These are phyloP conservation scores for Cordyceps militaris DNA, from an alignment of 2,329 filamentous ascomycete genomes.

Conservation along the genomic window DNA sequence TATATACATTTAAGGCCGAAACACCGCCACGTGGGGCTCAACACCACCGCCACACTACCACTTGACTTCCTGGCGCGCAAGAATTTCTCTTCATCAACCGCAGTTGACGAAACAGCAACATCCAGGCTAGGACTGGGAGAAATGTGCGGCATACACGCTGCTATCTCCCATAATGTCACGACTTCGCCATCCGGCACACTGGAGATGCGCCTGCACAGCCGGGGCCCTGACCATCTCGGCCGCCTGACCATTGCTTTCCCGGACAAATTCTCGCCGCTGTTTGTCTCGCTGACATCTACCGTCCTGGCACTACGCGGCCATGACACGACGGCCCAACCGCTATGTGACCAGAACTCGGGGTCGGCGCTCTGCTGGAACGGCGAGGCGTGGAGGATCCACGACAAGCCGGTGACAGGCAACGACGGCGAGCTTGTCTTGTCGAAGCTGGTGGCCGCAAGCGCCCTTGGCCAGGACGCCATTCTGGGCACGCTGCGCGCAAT, in stretches of 20 bases:
- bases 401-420: slow-evolving; percentile 58
- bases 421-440: slow-evolving; percentile 68
- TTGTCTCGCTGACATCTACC: slow-evolving; percentile 66
- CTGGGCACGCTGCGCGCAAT: slow-evolving; percentile 52
- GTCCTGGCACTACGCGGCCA: slow-evolving; percentile 85
- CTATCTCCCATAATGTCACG: slow-evolving; percentile 33
- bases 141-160: slow-evolving; percentile 59
- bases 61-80: neutral
- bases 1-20: too few species aligned
- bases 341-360: slow-evolving; percentile 47
- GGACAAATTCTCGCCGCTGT: slow-evolving; percentile 24
- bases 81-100: slow-evolving; percentile 1
- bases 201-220: slow-evolving; percentile 41
- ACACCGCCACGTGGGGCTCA: slow-evolving; percentile 1
- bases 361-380: slow-evolving; percentile 94
- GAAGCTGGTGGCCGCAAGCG: slow-evolving; percentile 43
- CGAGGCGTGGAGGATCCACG: slow-evolving; percentile 76
- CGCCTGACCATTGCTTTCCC: slow-evolving; percentile 28
- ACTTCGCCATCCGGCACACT: slow-evolving; percentile 27
- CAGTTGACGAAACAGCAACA: neutral
- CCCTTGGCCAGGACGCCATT: slow-evolving; percentile 29
- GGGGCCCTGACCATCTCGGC: slow-evolving; percentile 54
- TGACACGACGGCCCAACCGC: slow-evolving; percentile 64
- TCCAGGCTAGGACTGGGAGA: neutral
- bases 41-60: neutral